These are phyloP conservation scores for Hsuehochloa calcarea DNA, from an alignment of 176 grass and related monocot species.

Conservation along the genomic window DNA sequence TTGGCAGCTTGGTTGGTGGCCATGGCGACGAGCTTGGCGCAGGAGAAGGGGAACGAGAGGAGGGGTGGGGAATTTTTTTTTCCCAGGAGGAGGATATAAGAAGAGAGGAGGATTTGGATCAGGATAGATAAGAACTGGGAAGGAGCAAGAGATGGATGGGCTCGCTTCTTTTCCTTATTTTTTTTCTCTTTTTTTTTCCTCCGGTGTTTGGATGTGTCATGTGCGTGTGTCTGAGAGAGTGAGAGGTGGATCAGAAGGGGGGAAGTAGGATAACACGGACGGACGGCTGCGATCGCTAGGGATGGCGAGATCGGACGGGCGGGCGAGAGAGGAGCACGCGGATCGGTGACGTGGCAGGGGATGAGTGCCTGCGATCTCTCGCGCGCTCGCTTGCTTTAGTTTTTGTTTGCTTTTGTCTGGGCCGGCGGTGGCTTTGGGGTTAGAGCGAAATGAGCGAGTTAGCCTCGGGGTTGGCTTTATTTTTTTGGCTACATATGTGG, in stretches of 20 bases:
- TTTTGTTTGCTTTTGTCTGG: slow-evolving; percentile 45
- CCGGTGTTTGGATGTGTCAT: not conserved
- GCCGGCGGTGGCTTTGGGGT: slow-evolving; percentile 24
- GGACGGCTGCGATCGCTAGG: slow-evolving; percentile 23
- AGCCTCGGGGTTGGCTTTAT: not conserved
- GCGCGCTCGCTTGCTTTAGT: slow-evolving; percentile 33
- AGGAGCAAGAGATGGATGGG: not conserved
- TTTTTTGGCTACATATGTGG: not conserved
- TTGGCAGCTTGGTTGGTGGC: slow-evolving; percentile 55
- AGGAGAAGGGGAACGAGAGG: not conserved
- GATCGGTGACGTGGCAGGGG: slow-evolving; percentile 71
- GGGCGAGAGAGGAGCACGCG: slow-evolving; percentile 12
- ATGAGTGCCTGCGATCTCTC: not conserved
- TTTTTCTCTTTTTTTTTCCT: slow-evolving; percentile 27
- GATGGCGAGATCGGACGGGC: slow-evolving; percentile 26
- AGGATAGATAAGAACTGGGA: slow-evolving; percentile 50
- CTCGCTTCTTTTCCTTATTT: slow-evolving; percentile 30
- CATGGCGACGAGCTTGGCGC: slow-evolving; percentile 39
- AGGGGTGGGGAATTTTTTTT: slow-evolving; percentile 23
- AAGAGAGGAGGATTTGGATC: slow-evolving; percentile 45
- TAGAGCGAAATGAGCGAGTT: not conserved
- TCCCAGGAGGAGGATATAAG: slow-evolving; percentile 26
- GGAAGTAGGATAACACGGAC: not conserved
- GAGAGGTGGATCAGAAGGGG: not conserved
- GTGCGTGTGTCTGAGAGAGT: not conserved